Conservation (phyloP, 805 yeast species). For the Candida germanica region DNA sequence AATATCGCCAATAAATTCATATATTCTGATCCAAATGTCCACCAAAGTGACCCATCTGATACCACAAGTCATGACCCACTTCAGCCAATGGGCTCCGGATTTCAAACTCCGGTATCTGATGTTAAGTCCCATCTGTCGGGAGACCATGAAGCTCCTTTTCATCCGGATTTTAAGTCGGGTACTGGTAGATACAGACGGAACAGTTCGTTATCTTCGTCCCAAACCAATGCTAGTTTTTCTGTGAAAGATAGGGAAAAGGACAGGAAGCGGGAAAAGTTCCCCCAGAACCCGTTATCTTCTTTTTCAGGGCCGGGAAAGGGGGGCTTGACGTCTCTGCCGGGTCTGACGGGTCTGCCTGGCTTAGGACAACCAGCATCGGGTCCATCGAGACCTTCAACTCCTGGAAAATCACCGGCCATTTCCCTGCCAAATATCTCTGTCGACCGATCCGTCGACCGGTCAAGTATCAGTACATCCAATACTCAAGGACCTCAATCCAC, state of each 20-base stretch:
- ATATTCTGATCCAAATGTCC: background rate
- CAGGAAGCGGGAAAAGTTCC: too few relatives aligned
- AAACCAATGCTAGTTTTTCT: conserved; percentile 8
- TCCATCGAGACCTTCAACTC: background rate
- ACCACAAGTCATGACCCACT: too few relatives aligned
- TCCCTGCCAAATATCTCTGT: too few relatives aligned
- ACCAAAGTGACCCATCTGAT: background rate
- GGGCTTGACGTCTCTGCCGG: background rate
- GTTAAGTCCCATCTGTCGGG: background rate
- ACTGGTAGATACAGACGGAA: conserved; percentile 14
- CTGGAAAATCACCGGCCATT: too few relatives aligned
- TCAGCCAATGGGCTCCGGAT: too few relatives aligned
- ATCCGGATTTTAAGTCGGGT: conserved; percentile 9
- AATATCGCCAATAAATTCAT: conserved; percentile 10
- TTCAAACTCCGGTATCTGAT: conserved; percentile 1
- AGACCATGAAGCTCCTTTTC: background rate
- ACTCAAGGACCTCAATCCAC: background rate
- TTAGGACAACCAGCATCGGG: background rate
- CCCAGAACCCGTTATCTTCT: background rate
- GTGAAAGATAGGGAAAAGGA: background rate
- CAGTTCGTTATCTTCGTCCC: conserved; percentile 19
- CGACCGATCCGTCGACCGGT: too few relatives aligned
- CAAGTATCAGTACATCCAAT: too few relatives aligned
- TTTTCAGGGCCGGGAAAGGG: background rate
- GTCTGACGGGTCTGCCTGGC: too few relatives aligned